phyloP scores from a whole-genome alignment of 2,329 filamentous ascomycete genomes.

The Pyricularia sp. region DNA sequence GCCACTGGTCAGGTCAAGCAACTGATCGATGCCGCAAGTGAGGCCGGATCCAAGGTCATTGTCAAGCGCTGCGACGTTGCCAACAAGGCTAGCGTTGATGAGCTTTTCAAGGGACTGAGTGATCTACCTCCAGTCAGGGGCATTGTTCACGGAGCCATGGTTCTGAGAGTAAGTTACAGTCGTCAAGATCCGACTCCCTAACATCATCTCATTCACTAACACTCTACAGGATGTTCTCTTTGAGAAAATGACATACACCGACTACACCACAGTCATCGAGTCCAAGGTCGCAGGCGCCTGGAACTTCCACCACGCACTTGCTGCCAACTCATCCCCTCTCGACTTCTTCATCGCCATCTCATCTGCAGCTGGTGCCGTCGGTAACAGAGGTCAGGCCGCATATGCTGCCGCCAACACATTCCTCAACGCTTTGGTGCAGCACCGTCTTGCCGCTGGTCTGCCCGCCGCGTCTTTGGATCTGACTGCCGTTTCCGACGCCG shows the following conservation, averaged over 20 bases:
- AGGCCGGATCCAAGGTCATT: constrained; percentile 29
- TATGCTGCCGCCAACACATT: constrained; percentile 35
- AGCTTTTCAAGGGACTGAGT: constrained; percentile 23
- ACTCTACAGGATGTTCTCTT: constrained; percentile 31
- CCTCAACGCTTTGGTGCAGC: constrained; percentile 25
- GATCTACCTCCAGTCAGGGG: constrained; percentile 31
- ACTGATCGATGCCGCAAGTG: constrained; percentile 28
- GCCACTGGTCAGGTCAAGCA: constrained; percentile 29
- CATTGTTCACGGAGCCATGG: constrained; percentile 38
- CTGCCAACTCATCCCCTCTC: constrained; percentile 15
- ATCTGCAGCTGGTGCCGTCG: constrained; percentile 39
- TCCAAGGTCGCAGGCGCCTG: constrained; percentile 44
- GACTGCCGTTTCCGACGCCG: constrained; percentile 37
- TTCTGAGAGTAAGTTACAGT: constrained; percentile 20
- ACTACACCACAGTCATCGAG: constrained; percentile 36
- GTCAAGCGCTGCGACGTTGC: constrained; percentile 41
- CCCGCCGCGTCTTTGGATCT: constrained; percentile 36
- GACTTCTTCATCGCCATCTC: constrained; percentile 47
- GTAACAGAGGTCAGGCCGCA: constrained; percentile 40
- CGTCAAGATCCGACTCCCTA: no score
- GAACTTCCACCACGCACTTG: constrained; percentile 27
- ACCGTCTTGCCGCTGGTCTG: constrained; percentile 22
- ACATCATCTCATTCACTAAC: background rate
- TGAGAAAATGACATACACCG: constrained; percentile 40
- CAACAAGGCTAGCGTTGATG: constrained; percentile 25